Evolutionary conservation across 2,329 filamentous ascomycete genomes (phyloP).

Genomic region (Colletotrichum magnum): DNA sequence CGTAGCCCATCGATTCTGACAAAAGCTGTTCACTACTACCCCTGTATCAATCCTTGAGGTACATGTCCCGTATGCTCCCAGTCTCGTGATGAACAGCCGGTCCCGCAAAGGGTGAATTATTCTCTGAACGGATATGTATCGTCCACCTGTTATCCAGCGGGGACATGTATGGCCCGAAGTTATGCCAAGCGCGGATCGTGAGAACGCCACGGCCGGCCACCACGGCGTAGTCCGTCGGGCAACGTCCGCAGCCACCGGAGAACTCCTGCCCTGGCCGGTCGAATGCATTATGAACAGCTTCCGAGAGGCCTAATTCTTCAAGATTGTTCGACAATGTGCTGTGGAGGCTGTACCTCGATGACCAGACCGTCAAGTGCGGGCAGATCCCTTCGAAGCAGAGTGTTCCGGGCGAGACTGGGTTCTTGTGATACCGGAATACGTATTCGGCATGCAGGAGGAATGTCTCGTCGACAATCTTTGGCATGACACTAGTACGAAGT

Average conservation of each 20-base stretch:
- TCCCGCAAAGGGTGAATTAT: no score
- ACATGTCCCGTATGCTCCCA: no score
- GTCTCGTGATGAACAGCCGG: no score
- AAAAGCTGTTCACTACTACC: no score
- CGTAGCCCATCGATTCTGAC: no score
- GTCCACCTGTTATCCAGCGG: not conserved
- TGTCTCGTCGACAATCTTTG: not conserved
- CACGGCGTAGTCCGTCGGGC: not conserved
- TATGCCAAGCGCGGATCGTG: not conserved
- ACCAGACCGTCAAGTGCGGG: not conserved
- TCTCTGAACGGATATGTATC: not conserved
- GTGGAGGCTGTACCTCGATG: not conserved
- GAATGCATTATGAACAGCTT: not conserved
- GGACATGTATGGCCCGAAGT: not conserved
- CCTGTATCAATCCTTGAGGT: no score
- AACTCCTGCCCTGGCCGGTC: not conserved
- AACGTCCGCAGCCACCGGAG: not conserved
- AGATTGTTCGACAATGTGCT: no score
- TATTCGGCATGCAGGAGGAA: not conserved
- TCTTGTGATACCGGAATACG: not conserved
- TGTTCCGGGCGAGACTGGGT: not conserved
- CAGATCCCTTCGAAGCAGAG: not conserved
- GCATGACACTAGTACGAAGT: no score
- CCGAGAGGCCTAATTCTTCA: not conserved
- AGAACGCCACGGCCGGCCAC: not conserved